These are phyloP conservation scores for Salix exigua DNA, from an alignment of 345 rosid species.

Conservation along the genomic window DNA sequence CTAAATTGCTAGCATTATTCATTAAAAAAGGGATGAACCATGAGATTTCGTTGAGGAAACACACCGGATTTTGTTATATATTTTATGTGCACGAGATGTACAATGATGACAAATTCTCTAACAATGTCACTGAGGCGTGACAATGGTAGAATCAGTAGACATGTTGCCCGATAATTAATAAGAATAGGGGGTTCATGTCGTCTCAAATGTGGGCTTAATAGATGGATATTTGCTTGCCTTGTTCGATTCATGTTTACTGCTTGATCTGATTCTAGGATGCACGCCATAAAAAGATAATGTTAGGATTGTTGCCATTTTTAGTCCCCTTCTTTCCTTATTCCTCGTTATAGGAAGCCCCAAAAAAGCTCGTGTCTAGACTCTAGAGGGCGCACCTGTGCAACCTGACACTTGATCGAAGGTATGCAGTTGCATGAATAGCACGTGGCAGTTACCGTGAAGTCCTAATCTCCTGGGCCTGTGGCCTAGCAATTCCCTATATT, in stretches of 20 bases:
- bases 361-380: not conserved
- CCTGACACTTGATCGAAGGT: conserved; percentile 11
- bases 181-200: no score
- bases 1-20: no score
- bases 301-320: not conserved
- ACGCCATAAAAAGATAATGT: not conserved
- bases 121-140: no score
- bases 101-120: no score
- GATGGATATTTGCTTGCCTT: no score
- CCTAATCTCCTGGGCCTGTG: not conserved
- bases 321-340: not conserved
- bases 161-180: no score
- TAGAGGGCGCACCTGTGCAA: not conserved
- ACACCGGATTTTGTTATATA: no score
- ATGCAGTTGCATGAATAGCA: conserved; percentile 4
- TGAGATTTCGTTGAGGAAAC: no score
- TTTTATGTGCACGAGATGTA: no score
- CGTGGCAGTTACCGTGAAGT: conserved; percentile 6
- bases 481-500: not conserved
- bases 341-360: not conserved
- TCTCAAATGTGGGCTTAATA: no score
- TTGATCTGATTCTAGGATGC: not conserved
- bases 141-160: no score
- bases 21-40: no score
- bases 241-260: not conserved